A percentile compares a stretch with the other conserved stretches of the same genome.
These are phyloP conservation scores for Hypoxylon cercidicola DNA, from an alignment of 495 filamentous ascomycete species.

Conservation along the genomic window DNA sequence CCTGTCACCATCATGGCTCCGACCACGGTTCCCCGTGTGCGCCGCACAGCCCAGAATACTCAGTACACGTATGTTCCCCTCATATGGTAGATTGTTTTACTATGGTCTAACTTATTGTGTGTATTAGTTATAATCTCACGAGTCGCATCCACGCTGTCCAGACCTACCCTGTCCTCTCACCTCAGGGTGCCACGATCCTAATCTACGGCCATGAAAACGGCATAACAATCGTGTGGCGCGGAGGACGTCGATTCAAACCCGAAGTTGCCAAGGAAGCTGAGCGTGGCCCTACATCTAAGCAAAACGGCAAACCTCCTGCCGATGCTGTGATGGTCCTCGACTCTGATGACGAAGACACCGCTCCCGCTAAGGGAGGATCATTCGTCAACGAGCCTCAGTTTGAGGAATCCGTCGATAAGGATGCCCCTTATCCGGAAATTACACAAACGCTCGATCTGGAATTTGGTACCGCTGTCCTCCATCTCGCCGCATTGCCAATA, in stretches of 20 bases:
- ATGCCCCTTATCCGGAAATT: constrained; percentile 63
- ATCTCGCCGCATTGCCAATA: constrained; percentile 68
- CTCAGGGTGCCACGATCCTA: constrained; percentile 86
- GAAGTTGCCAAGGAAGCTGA: constrained; percentile 45
- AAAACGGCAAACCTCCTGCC: constrained; percentile 53
- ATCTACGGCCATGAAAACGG: constrained; percentile 86
- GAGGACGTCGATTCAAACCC: constrained; percentile 72
- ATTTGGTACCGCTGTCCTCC: constrained; percentile 69
- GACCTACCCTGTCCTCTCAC: constrained; percentile 78
- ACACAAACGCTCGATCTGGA: constrained; percentile 74
- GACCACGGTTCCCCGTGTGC: constrained; percentile 43
- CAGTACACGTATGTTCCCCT: constrained; percentile 45
- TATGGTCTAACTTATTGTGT: constrained; percentile 19
- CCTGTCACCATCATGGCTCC: constrained; percentile 26
- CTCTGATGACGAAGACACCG: constrained; percentile 75
- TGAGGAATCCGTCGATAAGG: constrained; percentile 51
- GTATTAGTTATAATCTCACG: constrained; percentile 74
- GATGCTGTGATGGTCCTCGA: constrained; percentile 81
- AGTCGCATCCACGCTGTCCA: constrained; percentile 78
- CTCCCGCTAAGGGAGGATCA: constrained; percentile 30
- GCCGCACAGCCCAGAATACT: constrained; percentile 51
- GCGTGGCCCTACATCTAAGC: constrained; percentile 49
- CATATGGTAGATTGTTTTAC: not conserved
- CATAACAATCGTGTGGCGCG: constrained; percentile 81
- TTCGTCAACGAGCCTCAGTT: constrained; percentile 61